Evolutionary conservation across 1,139 yeast genomes (phyloP), one percentile per base, ranked within the genome.

Genomic region (Hanseniaspora sp.): DNA sequence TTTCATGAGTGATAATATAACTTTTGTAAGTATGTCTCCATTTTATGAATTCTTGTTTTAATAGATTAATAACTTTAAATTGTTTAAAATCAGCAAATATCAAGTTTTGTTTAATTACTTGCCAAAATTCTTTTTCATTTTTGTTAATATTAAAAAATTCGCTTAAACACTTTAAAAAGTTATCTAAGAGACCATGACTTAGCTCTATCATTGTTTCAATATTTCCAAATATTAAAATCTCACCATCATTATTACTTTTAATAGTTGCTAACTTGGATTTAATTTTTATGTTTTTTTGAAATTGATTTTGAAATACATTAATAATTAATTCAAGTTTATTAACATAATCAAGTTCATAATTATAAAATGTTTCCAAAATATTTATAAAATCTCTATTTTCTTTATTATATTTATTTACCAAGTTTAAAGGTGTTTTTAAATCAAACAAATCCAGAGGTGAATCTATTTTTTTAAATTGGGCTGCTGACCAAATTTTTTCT

Each of bases 141-240:
- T 39, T 53, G 13, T 47, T 11, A n/a, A 49, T 41, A 1, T 52
- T 43, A n/a, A 56, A 46, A 13, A 46, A 41, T 12, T 35, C 31
- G 34, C 56, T 18, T 3, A 59, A 34, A 6, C 42, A 37, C 15
- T 60, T 57, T 4, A 53, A 57, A 3, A 68, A 38, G 3, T 63
- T 59, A 7, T 60, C 59, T 5, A 63, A 43, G 17, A 71, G 61
- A 7, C 66, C 53, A 12, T 58, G 57, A 55, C 71, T 67, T 13
- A 71, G 57, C 1, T 69, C 67, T 5, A 65, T 54, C 7, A 71
- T 64, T 1, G 73, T 66, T 13, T 64, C 70, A 29, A 71, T 55
- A 55, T 70, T 70, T 2, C 72, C 71, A 60, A 71, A 70, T 4
- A 71, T 56, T 6, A 63, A 51, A 1, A 64, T 41, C 54, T 69